phyloP scores from a whole-genome alignment of 805 yeast species.

The Barnettozyma sp. region DNA sequence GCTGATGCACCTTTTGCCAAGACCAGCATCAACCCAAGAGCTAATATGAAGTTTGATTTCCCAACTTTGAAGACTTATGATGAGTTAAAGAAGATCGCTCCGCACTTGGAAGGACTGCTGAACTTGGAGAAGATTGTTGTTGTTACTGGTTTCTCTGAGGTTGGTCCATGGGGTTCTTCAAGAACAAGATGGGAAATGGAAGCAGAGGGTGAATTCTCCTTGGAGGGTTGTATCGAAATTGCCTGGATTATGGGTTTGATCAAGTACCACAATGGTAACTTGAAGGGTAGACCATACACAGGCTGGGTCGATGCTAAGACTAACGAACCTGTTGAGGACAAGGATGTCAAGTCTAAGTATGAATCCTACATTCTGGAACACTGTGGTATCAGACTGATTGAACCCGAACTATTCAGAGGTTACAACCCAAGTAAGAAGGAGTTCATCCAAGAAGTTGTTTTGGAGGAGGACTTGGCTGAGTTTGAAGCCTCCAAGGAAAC shows the following conservation, averaged over 20 bases:
- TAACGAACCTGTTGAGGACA: slow-evolving; percentile 87
- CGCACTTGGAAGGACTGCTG: slow-evolving; percentile 81
- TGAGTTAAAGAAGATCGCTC: slow-evolving; percentile 59
- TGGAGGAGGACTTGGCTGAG: slow-evolving; percentile 94
- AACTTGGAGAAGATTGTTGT: slow-evolving; percentile 90
- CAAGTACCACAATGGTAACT: slow-evolving; percentile 86
- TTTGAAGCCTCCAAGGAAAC: slow-evolving; percentile 93
- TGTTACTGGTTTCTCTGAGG: slow-evolving; percentile 97
- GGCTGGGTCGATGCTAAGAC: slow-evolving; percentile 99
- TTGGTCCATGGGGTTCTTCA: slow-evolving; percentile 99
- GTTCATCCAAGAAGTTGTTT: slow-evolving; percentile 89
- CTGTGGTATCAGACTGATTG: slow-evolving; percentile 94
- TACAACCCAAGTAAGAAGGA: slow-evolving; percentile 93
- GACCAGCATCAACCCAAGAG: slow-evolving; percentile 82
- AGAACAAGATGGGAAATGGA: slow-evolving; percentile 99
- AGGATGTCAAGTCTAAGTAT: slow-evolving; percentile 85
- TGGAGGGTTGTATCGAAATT: slow-evolving; percentile 98
- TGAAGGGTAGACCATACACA: slow-evolving; percentile 84
- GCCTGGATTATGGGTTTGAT: slow-evolving; percentile 99
- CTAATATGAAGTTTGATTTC: slow-evolving; percentile 91
- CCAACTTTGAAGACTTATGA: slow-evolving; percentile 77
- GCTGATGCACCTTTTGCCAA: slow-evolving; percentile 82
- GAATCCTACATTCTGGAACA: slow-evolving; percentile 86
- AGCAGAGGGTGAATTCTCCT: slow-evolving; percentile 85
- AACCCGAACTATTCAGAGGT: slow-evolving; percentile 90